Percentiles rank a stretch among this genome's conserved stretches.
Conservation (phyloP, 106 monocot species). For the Acorus gramineus region DNA sequence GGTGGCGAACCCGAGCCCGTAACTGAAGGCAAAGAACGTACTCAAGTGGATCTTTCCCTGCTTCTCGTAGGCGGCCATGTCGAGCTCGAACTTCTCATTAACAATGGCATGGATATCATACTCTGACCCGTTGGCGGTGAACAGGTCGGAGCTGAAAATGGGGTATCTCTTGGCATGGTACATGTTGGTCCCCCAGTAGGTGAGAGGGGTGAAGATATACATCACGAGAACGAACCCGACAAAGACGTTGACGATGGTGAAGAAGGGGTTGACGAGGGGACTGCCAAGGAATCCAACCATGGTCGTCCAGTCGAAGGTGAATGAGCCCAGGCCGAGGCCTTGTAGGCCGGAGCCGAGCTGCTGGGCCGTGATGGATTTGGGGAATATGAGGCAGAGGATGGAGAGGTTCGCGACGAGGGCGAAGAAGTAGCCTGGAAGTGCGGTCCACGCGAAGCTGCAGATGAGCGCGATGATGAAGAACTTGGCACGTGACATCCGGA, state of each 20-base stretch:
- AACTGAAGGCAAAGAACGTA: slow-evolving; percentile 70
- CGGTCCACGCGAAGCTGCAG: slow-evolving; percentile 84
- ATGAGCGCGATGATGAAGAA: slow-evolving; percentile 73
- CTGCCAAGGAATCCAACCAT: slow-evolving; percentile 76
- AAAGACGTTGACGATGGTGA: slow-evolving; percentile 73
- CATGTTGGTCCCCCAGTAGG: slow-evolving; percentile 74
- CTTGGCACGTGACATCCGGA: slow-evolving; percentile 65
- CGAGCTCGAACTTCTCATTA: slow-evolving; percentile 67
- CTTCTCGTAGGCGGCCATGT: slow-evolving; percentile 47
- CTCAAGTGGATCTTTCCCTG: slow-evolving; percentile 65
- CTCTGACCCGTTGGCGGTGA: slow-evolving; percentile 22
- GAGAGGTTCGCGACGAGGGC: slow-evolving; percentile 68
- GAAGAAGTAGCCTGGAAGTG: slow-evolving; percentile 77
- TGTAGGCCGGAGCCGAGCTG: slow-evolving; percentile 80
- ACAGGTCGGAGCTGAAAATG: slow-evolving; percentile 73
- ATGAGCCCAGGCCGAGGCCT: slow-evolving; percentile 70
- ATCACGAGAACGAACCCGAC: slow-evolving; percentile 42
- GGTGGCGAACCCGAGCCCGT: slow-evolving; percentile 82
- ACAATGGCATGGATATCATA: slow-evolving; percentile 74
- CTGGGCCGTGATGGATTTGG: slow-evolving; percentile 80
- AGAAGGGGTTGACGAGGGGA: slow-evolving; percentile 80
- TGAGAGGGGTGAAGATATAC: slow-evolving; percentile 44
- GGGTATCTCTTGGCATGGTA: slow-evolving; percentile 74
- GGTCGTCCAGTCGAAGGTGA: slow-evolving; percentile 82
- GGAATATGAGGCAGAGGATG: slow-evolving; percentile 72